Base-by-base conservation (phyloP, 2,329 filamentous ascomycete species). In the Venturia asperata region DNA sequence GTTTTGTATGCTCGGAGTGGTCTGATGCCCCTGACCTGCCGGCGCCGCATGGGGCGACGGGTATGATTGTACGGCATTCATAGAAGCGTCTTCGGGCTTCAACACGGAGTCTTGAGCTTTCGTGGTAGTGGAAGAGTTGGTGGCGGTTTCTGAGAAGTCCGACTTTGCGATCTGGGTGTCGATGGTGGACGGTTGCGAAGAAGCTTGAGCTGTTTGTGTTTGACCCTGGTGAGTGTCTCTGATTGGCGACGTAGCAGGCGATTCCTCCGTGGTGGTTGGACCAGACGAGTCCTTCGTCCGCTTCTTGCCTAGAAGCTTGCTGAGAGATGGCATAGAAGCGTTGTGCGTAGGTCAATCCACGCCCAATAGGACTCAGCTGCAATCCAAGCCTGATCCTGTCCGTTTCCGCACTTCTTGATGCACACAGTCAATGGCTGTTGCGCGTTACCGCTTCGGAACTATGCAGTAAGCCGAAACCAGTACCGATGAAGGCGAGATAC, bases 281-380 rank as follows among this genome's bases (percentile, higher is more conserved):
- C 81, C 79, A 71, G 79, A 77, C 72, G 87, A 89, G 82, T 97
- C 92, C 86, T 92, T 95, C 80, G 92, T 96, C 85, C 92, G 88
- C 85, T 96, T 96, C 86, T 96, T 97, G 85, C 97, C 97, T 76
- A 97, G 86, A 76, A 97, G 92, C 52, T 58, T 58, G 78, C 91
- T 91, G 82, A 97, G 85, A 78, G 86, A 90, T 87, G 92, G 94
- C 94, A 99, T 97, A 78, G 49, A 58, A 64, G 63, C 63, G 63
- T 64, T 64, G 27, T 55, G n/a, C n/a, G 52, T 41, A 39, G 37
- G 21, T 61, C 60, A 45, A 61, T 43, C 19, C 5, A 19, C 52
- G 30, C 30, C 52, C 30, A 9, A 30, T 34, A 45, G 60, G 60
- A 61, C 60, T 30, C 60, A 27, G 37, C 60, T 61, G 60, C 39